Evolutionary conservation across 2,329 filamentous ascomycete species (phyloP).

Genomic region (Claviceps quebecensis): DNA sequence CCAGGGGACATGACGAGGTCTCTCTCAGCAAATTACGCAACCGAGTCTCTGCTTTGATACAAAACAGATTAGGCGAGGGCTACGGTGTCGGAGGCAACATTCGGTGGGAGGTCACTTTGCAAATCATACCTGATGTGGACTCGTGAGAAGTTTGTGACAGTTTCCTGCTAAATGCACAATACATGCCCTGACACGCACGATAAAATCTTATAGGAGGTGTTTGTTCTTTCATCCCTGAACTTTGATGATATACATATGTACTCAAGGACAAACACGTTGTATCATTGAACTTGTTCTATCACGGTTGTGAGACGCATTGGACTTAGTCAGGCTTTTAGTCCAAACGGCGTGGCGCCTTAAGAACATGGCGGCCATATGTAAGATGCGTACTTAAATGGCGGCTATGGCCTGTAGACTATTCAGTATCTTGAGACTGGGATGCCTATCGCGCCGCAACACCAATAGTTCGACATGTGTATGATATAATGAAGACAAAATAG

Average conservation of each 20-base stretch:
- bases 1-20: slow-evolving; percentile 51
- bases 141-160: slow-evolving; percentile 6
- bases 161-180: not conserved
- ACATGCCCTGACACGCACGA: not conserved
- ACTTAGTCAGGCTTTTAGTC: too few relatives aligned
- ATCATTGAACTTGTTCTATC: too few relatives aligned
- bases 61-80: slow-evolving; percentile 73
- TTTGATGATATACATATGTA: not conserved
- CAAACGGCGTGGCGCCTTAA: too few relatives aligned
- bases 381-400: not conserved
- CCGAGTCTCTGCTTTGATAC: slow-evolving; percentile 63
- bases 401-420: not conserved
- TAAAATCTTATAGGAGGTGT: too few relatives aligned
- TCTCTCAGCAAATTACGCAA: slow-evolving; percentile 60
- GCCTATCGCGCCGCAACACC: not conserved
- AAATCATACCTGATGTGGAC: slow-evolving; percentile 40
- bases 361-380: not conserved
- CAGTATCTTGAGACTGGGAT: not conserved
- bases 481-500: not conserved
- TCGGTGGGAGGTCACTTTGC: slow-evolving; percentile 86
- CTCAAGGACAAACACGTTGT: too few relatives aligned
- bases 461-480: not conserved
- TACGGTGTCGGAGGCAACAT: slow-evolving; percentile 68
- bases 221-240: not conserved
- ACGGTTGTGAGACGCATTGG: too few relatives aligned